Base-by-base conservation (phyloP, 2,329 filamentous ascomycete species). In the Pseudocercospora macadamiae region DNA sequence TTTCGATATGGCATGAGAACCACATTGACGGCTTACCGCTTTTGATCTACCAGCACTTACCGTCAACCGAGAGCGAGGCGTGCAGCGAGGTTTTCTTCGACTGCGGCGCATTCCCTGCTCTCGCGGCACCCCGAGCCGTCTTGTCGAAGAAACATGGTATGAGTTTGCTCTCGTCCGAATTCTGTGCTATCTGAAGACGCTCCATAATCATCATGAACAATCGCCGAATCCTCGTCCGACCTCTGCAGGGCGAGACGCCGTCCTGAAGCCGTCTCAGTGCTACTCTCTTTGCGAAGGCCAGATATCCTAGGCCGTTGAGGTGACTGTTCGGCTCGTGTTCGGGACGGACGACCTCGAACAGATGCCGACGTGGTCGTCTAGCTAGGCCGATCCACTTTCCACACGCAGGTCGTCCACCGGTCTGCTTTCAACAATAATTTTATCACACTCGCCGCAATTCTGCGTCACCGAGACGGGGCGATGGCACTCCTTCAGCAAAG, bases 391-490 rank as follows among this genome's bases (percentile, higher is more conserved):
- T 57, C 55, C 55, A 57, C 48, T 45, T 53, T 21, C 45, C 55
- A 18, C 37, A 21, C 37, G 37, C 18, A 21, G 18, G 37, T 21
- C 37, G 9, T 18, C 4, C 37, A 42, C 37, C 37, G 37, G 28
- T 34, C 34, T 57, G 48, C 36, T 49, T 28, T 21, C 28, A 39
- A 34, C 44, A 34, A 47, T 45, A 47, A 44, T 34, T 36, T 26
- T 34, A 30, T 37, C 47, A 44, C 47, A 42, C 26, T 51, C 32
- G 54, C 39, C 30, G 26, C 52, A 52, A 28, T 47, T 19, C 25
- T 51, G 36, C 45, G 47, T 57, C 55, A 47, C 55, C 48, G 19
- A 28, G 18, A 45, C 55, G 55, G 55, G 48, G 47, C 54, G 26
- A 47, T 48, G 32, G 37, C 37, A 18, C 23, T 52, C 37, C 30